Percentiles rank a stretch among this genome's conserved stretches.
Evolutionary conservation across 306 rosid genomes (phyloP).

Genomic region (Lablab purpureus): DNA sequence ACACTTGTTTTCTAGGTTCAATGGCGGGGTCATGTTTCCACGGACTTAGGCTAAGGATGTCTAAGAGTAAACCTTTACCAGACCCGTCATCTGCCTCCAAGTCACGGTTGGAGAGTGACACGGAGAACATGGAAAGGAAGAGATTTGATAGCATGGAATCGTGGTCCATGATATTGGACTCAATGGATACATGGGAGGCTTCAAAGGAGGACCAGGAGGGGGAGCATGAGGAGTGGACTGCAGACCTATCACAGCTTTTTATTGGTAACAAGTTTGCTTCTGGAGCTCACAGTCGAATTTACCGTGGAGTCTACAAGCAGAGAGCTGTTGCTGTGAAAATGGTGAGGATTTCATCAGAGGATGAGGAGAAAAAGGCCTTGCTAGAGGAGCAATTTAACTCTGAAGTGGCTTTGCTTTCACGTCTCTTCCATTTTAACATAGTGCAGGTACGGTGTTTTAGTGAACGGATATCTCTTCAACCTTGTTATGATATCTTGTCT

Average conservation of each 20-base stretch:
- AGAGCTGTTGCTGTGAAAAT: conserved; percentile 93
- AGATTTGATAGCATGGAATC: conserved; percentile 88
- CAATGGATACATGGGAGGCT: conserved; percentile 84
- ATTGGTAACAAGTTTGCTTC: conserved; percentile 90
- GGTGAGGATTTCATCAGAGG: conserved; percentile 80
- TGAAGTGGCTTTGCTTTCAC: conserved; percentile 86
- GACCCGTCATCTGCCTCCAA: conserved; percentile 58
- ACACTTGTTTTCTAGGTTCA: conserved; percentile 28
- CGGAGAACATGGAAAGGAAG: conserved; percentile 73
- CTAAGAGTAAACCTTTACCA: conserved; percentile 66
- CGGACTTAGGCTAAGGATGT: conserved; percentile 60
- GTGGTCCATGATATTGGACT: conserved; percentile 91
- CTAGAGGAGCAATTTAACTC: conserved; percentile 84
- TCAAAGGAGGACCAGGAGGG: conserved; percentile 73
- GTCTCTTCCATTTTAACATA: conserved; percentile 81
- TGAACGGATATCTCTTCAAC: neutral
- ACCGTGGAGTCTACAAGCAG: conserved; percentile 92
- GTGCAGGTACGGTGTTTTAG: conserved; percentile 68
- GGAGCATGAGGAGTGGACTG: conserved; percentile 85
- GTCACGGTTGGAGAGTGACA: conserved; percentile 51
- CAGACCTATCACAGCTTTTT: conserved; percentile 85
- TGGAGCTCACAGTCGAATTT: conserved; percentile 90
- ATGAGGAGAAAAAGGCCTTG: conserved; percentile 62
- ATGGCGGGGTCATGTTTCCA: conserved; percentile 78
- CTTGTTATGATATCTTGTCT: conserved; percentile 17